phyloP scores from a whole-genome alignment of 352 stramenopile genomes.

The Globisporangium paroecandrum region DNA sequence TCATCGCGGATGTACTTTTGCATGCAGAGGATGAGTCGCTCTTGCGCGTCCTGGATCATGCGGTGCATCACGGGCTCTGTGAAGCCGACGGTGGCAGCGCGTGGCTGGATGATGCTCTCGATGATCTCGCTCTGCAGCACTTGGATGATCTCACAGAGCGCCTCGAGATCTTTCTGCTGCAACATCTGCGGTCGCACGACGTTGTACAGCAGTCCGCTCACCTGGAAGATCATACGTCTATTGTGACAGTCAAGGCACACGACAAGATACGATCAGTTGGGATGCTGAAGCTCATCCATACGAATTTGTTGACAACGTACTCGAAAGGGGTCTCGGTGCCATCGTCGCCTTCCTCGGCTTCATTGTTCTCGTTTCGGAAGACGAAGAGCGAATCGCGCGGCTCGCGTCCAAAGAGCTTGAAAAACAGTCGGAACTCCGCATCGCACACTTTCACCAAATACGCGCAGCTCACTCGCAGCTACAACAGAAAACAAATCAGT shows the following conservation, averaged over 20 bases:
- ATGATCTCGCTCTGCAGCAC: conserved; percentile 76
- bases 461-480: conserved; percentile 62
- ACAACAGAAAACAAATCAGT: not conserved
- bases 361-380: conserved; percentile 32
- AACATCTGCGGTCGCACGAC: conserved; percentile 63
- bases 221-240: conserved; percentile 74
- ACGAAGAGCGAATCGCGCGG: conserved; percentile 55
- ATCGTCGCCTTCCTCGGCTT: conserved; percentile 34
- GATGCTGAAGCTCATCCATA: not conserved
- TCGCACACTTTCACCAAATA: conserved; percentile 73
- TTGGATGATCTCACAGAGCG: conserved; percentile 76
- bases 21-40: conserved; percentile 79
- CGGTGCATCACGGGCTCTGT: conserved; percentile 76
- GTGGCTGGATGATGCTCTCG: conserved; percentile 61
- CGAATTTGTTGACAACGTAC: conserved; percentile 28
- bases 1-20: conserved; percentile 84
- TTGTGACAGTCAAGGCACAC: not conserved
- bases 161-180: conserved; percentile 70
- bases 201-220: conserved; percentile 73
- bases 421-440: conserved; percentile 69
- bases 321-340: conserved; percentile 61
- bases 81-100: conserved; percentile 42
- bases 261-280: not conserved
- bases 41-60: conserved; percentile 82
- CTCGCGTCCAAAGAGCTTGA: conserved; percentile 63